Base-by-base conservation (phyloP, 306 rosid species). In the Vigna unguiculata region DNA sequence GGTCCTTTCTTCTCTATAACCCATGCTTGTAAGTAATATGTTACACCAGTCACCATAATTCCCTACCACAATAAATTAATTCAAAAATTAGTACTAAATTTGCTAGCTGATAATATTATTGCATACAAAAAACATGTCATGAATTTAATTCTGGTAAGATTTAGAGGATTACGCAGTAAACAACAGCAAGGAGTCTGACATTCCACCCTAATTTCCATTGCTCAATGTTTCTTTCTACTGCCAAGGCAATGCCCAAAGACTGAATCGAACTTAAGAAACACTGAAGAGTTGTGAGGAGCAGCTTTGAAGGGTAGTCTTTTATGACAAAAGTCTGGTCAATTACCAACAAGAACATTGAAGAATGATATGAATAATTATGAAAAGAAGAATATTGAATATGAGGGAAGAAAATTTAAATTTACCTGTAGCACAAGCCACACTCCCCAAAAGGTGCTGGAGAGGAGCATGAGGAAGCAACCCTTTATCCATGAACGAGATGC, bases 351-450 rank as follows among this genome's bases (percentile, higher is more conserved):
- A 52, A 30, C 54, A 13, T 21, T 12, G 7, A 51, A 25, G 17
- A 14, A 65, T 4, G n/a, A 22, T 55, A 55, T 10, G 62, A 55
- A 24, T 4, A 28, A 28, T 28, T 0, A 38, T 38, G 43, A 38
- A 6, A 8, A 40, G 13, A 40, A 9, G 45, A 9, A 22, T 10
- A 28, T 57, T 71, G 43, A 45, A n/a, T 7, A 9, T 21, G 22
- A 28, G 6, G 30, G 49, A 12, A 24, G 6, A 30, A 21, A 10
- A 8, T 1, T 9, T 84, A 21, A 10, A 8, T 1, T 9, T 84
- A 93, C 98, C 91, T 93, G 97, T 0, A 91, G 76, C 32, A 93
- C 97, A 83, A 93, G 90, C 92, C 93, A 93, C 9, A 86, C 21
- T 48, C 87, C 93, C 93, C 96, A 93, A 25, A 79, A 85, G 72